Conservation (phyloP, 257 asterid genomes). For the Leonotis leonurus region DNA sequence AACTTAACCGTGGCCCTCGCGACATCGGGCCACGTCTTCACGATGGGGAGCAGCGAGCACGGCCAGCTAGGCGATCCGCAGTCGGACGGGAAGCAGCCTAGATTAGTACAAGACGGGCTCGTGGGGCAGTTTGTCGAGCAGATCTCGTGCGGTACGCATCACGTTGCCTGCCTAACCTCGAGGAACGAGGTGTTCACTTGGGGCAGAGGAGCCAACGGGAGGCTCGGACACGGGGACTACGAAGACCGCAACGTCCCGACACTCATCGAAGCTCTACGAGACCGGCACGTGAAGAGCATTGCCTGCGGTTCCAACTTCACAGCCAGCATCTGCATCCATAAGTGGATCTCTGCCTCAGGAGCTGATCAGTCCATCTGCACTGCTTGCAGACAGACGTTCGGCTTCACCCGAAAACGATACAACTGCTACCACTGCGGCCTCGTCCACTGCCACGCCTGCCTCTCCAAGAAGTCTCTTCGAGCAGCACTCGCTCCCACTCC, state of each 20-base stretch:
- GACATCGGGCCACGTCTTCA: conserved; percentile 79
- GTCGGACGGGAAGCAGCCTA: conserved; percentile 65
- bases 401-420: conserved; percentile 82
- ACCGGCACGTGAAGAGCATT: conserved; percentile 66
- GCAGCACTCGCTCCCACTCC: conserved; percentile 95
- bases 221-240: conserved; percentile 84
- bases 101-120: conserved; percentile 65
- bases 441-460: conserved; percentile 82
- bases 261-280: conserved; percentile 65
- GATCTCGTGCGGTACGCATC: conserved; percentile 68
- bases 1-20: conserved; percentile 64
- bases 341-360: conserved; percentile 82
- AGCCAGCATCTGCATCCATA: conserved; percentile 78
- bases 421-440: conserved; percentile 84
- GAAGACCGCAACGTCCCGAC: conserved; percentile 69
- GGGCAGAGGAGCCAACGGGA: conserved; percentile 90
- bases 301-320: conserved; percentile 85
- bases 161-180: conserved; percentile 76
- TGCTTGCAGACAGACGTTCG: conserved; percentile 77
- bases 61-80: conserved; percentile 81
- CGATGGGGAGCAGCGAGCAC: conserved; percentile 62
- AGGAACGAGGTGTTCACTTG: conserved; percentile 80
- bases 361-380: conserved; percentile 89
- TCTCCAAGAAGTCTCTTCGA: conserved; percentile 70
- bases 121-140: conserved; percentile 91